These are phyloP conservation scores for Endoconidiophora polonica DNA, from an alignment of 2,329 filamentous ascomycete species.

Conservation along the genomic window DNA sequence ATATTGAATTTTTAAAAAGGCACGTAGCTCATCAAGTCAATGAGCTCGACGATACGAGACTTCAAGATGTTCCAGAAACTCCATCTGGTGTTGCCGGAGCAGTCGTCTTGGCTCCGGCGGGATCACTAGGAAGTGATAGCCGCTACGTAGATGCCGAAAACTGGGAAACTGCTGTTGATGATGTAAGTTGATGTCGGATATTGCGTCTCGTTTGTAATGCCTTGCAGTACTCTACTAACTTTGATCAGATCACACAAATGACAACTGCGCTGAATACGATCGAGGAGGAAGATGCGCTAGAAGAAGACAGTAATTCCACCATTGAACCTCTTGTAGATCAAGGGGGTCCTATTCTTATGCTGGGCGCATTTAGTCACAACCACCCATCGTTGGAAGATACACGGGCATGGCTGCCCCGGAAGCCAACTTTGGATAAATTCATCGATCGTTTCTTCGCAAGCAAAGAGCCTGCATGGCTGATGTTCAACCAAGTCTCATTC, in stretches of 20 bases:
- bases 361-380: conserved; percentile 16
- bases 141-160: conserved; percentile 19
- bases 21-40: background rate
- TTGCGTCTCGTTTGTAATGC: background rate
- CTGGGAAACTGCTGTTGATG: conserved; percentile 20
- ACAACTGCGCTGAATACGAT: background rate
- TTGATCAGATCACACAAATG: too few relatives aligned
- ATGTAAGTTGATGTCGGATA: conserved; percentile 14
- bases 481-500: conserved; percentile 20
- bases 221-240: background rate
- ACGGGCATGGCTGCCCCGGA: conserved; percentile 16
- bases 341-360: conserved; percentile 16
- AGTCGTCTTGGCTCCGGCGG: conserved; percentile 12
- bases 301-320: conserved; percentile 10
- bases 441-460: conserved; percentile 19
- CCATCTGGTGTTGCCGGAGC: conserved; percentile 10
- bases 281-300: conserved; percentile 15
- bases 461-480: conserved; percentile 18
- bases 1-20: background rate
- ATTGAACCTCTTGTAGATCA: conserved; percentile 12
- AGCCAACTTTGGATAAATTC: conserved; percentile 16
- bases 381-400: conserved; percentile 14
- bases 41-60: background rate
- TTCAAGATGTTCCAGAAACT: conserved; percentile 6
- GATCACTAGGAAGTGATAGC: conserved; percentile 15